A percentile compares a stretch with the other conserved stretches of the same genome.
These are phyloP conservation scores for Chimonanthus salicifolius DNA, from an alignment of 164 flowering plant genomes.

Conservation along the genomic window DNA sequence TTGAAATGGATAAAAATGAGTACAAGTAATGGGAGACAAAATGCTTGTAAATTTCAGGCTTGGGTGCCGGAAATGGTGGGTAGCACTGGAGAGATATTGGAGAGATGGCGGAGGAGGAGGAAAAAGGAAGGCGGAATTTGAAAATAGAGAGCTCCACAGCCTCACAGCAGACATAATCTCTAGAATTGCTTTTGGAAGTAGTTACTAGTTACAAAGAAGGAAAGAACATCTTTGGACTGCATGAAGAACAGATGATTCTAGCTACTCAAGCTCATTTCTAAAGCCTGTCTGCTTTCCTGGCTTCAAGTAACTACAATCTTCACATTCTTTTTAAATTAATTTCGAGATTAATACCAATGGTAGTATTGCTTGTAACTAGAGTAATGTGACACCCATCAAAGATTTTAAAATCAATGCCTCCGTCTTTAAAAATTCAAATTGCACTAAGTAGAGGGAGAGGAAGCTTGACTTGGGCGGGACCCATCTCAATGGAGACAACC, in stretches of 20 bases:
- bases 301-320: no score
- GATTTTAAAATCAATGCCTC: no score
- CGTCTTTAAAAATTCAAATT: no score
- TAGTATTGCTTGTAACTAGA: no score
- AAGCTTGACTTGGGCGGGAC: no score
- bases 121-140: slow-evolving; percentile 39
- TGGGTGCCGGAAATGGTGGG: slow-evolving; percentile 45
- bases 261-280: slow-evolving; percentile 26
- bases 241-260: slow-evolving; percentile 50
- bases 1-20: no score
- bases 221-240: slow-evolving; percentile 56
- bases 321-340: no score
- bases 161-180: slow-evolving; percentile 41
- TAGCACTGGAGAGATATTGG: slow-evolving; percentile 38
- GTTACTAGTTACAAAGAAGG: slow-evolving; percentile 47
- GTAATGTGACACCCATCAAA: no score
- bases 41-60: slow-evolving; percentile 21
- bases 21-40: background rate
- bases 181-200: slow-evolving; percentile 74
- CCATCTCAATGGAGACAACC: background rate
- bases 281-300: no score
- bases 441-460: no score
- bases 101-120: slow-evolving; percentile 49
- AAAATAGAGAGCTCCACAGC: slow-evolving; percentile 40
- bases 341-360: no score